Base-by-base conservation (phyloP, 352 stramenopile genomes). In the Pythium coloratum region DNA sequence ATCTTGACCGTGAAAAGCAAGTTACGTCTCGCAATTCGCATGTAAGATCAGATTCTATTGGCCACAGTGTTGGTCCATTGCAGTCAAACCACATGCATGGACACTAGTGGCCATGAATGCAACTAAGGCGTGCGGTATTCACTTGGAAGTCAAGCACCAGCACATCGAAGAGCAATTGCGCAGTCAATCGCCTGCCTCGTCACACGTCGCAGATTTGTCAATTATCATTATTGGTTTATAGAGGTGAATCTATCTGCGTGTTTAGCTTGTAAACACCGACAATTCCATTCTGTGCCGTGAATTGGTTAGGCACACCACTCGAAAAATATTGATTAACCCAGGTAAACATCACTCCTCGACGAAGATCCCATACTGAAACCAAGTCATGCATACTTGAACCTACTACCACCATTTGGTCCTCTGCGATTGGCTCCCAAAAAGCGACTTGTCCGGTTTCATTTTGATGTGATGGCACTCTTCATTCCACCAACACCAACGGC, bases 291-390 rank as follows among this genome's bases (percentile, higher is more conserved):
- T 53, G 46, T 8, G 18, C n/a, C 8, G 16, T 28, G n/a, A 50
- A 50, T 24, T 50, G 18, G 42, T 50, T 26, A 24, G 6, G 42
- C 14, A 4, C 26, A 50, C 13, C 3, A 10, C 20, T 13, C 18
- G n/a, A 6, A n/a, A 53, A 53, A 53, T 30, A 53, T 53, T 10
- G 46, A 53, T 53, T 53, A 53, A 53, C 13, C 18, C n/a, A 53
- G 46, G 46, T 53, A 53, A 53, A 53, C 46, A n/a, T 30, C 20
- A 3, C 18, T 26, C 6, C 7, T 53, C 46, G n/a, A 53, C 46
- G 1, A 6, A 53, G 7, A 3, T 5, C 6, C 16, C 18, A 53
- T 53, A 53, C 46, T 30, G 20, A 53, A 28, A 28, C 20, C 46
- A 53, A 53, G 46, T 53, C 7, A 30, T 53, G n/a, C 6, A 53